Base-by-base conservation (phyloP, 371 early-diverging fungal genomes). In the Lichtheimia ornata region DNA sequence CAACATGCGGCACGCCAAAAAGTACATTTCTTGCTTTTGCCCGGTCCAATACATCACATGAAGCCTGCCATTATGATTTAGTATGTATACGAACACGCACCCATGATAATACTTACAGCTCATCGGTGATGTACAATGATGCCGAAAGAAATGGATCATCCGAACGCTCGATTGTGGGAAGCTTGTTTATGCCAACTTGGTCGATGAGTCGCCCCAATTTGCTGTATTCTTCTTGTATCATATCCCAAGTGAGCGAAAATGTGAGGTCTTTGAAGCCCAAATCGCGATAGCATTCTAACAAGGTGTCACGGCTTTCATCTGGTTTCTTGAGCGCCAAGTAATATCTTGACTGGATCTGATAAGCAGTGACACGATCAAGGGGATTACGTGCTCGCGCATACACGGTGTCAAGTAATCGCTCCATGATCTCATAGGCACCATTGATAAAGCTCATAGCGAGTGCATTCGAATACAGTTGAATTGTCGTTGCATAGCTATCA, bases 31-130 rank as follows among this genome's bases (percentile, higher is more conserved):
- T 1, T 49, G 50, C 22, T 72, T 72, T 5, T 69, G 70, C 3
- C 73, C 76, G 2, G 65, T 55, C 80, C 80, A 79, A 41, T 79
- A 79, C 5, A 70, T 66, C 7, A 60, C 56, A 11, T 70, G 72
- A n/a, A 66, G 69, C 5, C 72, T 72, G 58, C 15, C 56, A 1
- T 6, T 0, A 53, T 35, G 9, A 35, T 40, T n/a, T 7, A 35
- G 17, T 20, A 17, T n/a, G 13, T 11, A 35, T 5, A 25, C 28
- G 11, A n/a, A 7, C 20, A 17, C 5, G 0, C 20, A 50, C 4
- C 14, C 11, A 27, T 55, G 14, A 22, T 41, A 13, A 9, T 18
- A 58, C 69, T 64, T 64, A 73, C 76, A 73, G 56, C 51, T 79
- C 80, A 56, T 79, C 77, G 13, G 76, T 20, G 5, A 79, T 62